A percentile compares a stretch with the other conserved stretches of the same genome.
These are phyloP conservation scores for Geotrichum carabidarum DNA, from an alignment of 1,139 yeast genomes.

Conservation along the genomic window DNA sequence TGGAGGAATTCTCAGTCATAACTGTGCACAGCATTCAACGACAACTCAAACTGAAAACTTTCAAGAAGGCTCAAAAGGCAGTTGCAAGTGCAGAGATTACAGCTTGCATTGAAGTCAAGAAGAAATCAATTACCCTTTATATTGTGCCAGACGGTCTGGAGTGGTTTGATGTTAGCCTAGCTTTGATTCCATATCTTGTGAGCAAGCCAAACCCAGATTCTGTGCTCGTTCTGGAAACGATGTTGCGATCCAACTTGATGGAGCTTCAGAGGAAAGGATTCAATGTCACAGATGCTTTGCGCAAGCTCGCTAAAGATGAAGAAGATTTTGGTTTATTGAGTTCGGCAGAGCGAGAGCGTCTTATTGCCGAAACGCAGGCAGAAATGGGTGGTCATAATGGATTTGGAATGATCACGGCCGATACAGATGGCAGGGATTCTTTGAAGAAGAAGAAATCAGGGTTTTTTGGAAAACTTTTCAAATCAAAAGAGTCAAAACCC, in stretches of 20 bases:
- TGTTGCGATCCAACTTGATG: conserved; percentile 34
- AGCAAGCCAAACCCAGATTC: conserved; percentile 37
- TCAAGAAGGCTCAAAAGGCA: conserved; percentile 1
- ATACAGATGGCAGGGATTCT: neutral
- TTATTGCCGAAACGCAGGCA: conserved; percentile 11
- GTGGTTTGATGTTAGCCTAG: conserved; percentile 40
- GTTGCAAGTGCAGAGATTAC: conserved; percentile 18
- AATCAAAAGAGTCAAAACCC: neutral
- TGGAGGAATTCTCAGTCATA: conserved; percentile 26
- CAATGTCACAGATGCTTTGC: conserved; percentile 36
- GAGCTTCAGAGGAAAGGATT: conserved; percentile 39
- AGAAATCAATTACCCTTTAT: conserved; percentile 14
- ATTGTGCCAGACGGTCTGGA: conserved; percentile 28
- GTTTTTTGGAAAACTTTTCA: neutral
- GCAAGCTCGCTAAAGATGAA: conserved; percentile 26
- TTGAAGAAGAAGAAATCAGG: neutral
- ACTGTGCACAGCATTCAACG: conserved; percentile 30
- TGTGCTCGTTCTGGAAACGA: conserved; percentile 38
- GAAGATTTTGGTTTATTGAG: conserved; percentile 18
- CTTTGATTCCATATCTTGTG: conserved; percentile 33
- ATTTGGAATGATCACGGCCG: neutral
- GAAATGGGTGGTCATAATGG: neutral
- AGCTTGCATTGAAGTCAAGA: conserved; percentile 26
- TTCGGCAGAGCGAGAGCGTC: conserved; percentile 13
- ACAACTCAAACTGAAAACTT: conserved; percentile 26